Evolutionary conservation across 1,284 basidiomycete genomes (phyloP).

Genomic region (Pseudozyma pruni): DNA sequence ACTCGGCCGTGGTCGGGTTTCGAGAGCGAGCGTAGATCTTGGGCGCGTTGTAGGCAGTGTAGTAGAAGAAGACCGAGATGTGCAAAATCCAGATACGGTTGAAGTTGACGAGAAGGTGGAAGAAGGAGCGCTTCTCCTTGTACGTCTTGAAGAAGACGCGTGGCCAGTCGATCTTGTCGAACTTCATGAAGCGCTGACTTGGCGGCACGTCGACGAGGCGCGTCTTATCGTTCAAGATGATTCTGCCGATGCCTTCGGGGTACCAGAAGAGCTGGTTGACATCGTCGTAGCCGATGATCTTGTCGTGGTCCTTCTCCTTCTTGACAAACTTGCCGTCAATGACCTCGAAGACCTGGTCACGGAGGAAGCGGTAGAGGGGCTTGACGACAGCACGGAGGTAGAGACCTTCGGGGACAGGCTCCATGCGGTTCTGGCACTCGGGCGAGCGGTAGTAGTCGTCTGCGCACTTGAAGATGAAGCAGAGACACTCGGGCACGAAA

Average conservation of each 20-base stretch:
- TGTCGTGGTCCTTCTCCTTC: conserved; percentile 90
- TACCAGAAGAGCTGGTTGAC: conserved; percentile 99
- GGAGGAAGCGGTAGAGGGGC: conserved; percentile 95
- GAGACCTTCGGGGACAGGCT: conserved; percentile 92
- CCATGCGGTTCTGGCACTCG: conserved; percentile 94
- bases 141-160: conserved; percentile 68
- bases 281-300: conserved; percentile 98
- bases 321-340: conserved; percentile 91
- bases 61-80: conserved; percentile 67
- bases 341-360: conserved; percentile 97
- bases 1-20: conserved; percentile 55
- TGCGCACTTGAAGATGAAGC: conserved; percentile 99
- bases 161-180: conserved; percentile 68
- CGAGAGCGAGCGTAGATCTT: conserved; percentile 78
- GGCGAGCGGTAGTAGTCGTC: conserved; percentile 99
- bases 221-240: conserved; percentile 83
- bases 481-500: conserved; percentile 96
- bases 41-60: conserved; percentile 81
- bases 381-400: conserved; percentile 92
- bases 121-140: conserved; percentile 67
- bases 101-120: conserved; percentile 68
- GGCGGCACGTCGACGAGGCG: conserved; percentile 72
- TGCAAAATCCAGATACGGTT: conserved; percentile 68
- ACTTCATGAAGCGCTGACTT: conserved; percentile 68
- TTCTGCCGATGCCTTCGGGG: conserved; percentile 95